Evolutionary conservation across 2,329 filamentous ascomycete genomes (phyloP).

Genomic region (Neofusicoccum parvum): DNA sequence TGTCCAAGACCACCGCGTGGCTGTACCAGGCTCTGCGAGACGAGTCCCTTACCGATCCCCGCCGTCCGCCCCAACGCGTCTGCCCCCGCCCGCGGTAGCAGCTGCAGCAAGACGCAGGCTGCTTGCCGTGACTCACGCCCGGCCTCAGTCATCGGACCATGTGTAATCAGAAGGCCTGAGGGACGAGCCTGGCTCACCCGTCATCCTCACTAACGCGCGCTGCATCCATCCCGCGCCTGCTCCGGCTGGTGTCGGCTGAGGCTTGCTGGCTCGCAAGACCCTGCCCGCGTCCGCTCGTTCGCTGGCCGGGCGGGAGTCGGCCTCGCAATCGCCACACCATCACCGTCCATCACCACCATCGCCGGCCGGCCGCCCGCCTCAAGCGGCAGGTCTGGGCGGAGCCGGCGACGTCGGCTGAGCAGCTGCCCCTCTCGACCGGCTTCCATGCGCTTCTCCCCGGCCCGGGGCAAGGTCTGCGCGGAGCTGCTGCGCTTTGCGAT

Average conservation of each 20-base stretch:
- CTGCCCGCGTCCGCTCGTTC: neutral
- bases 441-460: neutral
- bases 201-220: neutral
- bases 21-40: neutral
- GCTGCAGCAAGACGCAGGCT: too few species aligned
- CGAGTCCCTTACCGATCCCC: too few species aligned
- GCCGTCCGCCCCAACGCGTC: too few species aligned
- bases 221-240: neutral
- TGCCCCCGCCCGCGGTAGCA: too few species aligned
- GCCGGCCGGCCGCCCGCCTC: neutral
- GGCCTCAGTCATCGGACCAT: neutral
- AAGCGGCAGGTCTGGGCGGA: slow-evolving; percentile 1
- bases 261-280: neutral
- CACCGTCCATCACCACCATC: neutral
- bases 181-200: neutral
- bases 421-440: neutral
- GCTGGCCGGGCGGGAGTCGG: neutral
- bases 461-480: neutral
- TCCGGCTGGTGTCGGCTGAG: neutral
- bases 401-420: neutral
- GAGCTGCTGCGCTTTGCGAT: neutral
- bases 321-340: neutral
- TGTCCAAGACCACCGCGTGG: neutral
- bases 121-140: neutral
- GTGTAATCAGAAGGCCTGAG: neutral